Percentiles rank a stretch among this genome's conserved stretches.
Conservation (phyloP, 768 basidiomycete species). For the Kwoniella europaea region DNA sequence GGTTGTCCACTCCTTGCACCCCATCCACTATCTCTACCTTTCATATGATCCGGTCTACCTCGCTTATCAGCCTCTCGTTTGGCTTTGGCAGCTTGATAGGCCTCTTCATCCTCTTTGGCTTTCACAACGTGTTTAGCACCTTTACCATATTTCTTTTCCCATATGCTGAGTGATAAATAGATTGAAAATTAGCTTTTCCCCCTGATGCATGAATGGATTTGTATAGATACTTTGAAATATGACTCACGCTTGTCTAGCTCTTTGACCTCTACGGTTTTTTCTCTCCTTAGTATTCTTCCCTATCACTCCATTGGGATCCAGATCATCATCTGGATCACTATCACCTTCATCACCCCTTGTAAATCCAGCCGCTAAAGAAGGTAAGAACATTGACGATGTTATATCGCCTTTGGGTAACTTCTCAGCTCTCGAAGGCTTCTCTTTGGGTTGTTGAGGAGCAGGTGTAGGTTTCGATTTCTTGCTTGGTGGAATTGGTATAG, state of each 20-base stretch:
- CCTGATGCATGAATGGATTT: not conserved
- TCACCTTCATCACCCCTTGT: slow-evolving; percentile 76
- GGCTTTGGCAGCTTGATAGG: slow-evolving; percentile 3
- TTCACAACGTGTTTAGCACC: slow-evolving; percentile 90
- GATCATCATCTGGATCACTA: slow-evolving; percentile 71
- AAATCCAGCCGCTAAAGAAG: slow-evolving; percentile 85
- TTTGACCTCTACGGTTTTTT: slow-evolving; percentile 90
- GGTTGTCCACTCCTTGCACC: not conserved
- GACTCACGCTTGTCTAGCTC: slow-evolving; percentile 91
- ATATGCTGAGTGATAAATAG: slow-evolving; percentile 68
- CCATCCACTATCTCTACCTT: slow-evolving; percentile 13
- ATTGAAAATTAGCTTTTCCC: slow-evolving; percentile 17
- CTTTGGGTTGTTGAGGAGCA: not conserved
- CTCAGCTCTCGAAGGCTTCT: slow-evolving; percentile 18
- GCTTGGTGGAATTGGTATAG: slow-evolving; percentile 7
- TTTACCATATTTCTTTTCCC: slow-evolving; percentile 95
- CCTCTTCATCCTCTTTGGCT: slow-evolving; percentile 54
- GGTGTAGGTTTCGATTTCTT: slow-evolving; percentile 22
- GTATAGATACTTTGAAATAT: not conserved
- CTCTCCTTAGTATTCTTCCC: slow-evolving; percentile 60
- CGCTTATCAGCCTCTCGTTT: slow-evolving; percentile 24
- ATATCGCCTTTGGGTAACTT: slow-evolving; percentile 49
- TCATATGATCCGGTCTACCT: slow-evolving; percentile 18
- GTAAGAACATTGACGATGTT: slow-evolving; percentile 74
- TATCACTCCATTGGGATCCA: slow-evolving; percentile 64